phyloP scores from a whole-genome alignment of 1,139 yeast species.

The Waltiozyma sp. region DNA sequence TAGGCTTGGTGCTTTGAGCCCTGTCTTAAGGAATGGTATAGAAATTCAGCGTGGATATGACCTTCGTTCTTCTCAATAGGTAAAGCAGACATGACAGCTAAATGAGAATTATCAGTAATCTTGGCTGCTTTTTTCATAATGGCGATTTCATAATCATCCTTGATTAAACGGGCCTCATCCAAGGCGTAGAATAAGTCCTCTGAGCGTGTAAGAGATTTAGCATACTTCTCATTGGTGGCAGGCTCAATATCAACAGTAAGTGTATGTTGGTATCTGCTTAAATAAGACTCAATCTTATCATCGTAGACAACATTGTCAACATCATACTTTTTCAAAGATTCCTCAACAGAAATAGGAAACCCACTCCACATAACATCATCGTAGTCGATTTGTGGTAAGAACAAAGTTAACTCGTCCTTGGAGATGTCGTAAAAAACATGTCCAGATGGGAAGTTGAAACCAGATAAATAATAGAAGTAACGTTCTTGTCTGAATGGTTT shows the following conservation, averaged over 20 bases:
- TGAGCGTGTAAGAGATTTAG: conserved; percentile 27
- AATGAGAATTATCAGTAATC: conserved; percentile 80
- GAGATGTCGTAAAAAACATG: conserved; percentile 50
- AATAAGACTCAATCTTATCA: conserved; percentile 29
- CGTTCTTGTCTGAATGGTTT: conserved; percentile 81
- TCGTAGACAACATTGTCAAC: conserved; percentile 72
- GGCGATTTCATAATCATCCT: conserved; percentile 71
- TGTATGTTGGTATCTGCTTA: conserved; percentile 19
- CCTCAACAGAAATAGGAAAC: conserved; percentile 57
- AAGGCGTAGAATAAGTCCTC: conserved; percentile 55
- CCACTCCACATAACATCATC: conserved; percentile 98
- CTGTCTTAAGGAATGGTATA: conserved; percentile 87
- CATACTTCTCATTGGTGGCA: conserved; percentile 21
- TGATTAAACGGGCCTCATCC: conserved; percentile 77
- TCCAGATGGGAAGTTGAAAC: conserved; percentile 75
- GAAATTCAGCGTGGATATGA: conserved; percentile 90
- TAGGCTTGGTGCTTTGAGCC: conserved; percentile 84
- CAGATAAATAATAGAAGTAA: conserved; percentile 78
- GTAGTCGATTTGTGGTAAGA: conserved; percentile 70
- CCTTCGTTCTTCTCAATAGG: conserved; percentile 84
- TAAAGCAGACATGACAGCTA: conserved; percentile 85
- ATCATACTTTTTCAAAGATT: conserved; percentile 56
- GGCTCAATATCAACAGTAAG: conserved; percentile 29
- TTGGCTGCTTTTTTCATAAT: conserved; percentile 70
- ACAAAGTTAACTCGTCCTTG: conserved; percentile 51